These are phyloP conservation scores for Primulina tabacum DNA, from an alignment of 257 asterid species.

Conservation along the genomic window DNA sequence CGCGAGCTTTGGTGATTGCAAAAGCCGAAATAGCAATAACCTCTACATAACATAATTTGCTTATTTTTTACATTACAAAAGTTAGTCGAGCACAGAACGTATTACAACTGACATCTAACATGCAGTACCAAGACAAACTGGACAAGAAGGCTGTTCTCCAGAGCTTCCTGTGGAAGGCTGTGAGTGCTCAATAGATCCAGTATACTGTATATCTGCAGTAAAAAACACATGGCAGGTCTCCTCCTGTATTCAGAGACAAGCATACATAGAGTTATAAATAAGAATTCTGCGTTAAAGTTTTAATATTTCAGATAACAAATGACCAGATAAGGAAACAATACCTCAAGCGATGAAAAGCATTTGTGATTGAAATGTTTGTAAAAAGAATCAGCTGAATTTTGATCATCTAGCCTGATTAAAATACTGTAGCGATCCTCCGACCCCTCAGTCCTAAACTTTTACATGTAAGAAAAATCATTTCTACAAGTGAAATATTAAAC, in stretches of 20 bases:
- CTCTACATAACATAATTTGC: background rate
- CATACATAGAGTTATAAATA: constrained; percentile 16
- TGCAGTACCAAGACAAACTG: constrained; percentile 90
- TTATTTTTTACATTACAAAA: constrained; percentile 1
- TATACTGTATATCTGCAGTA: constrained; percentile 74
- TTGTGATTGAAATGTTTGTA: constrained; percentile 69
- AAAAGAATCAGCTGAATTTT: constrained; percentile 73
- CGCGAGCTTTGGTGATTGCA: constrained; percentile 10
- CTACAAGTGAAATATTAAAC: constrained; percentile 15
- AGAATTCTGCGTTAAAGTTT: constrained; percentile 6
- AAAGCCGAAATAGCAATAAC: constrained; percentile 17
- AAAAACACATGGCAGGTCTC: constrained; percentile 68
- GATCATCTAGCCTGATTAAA: constrained; percentile 74
- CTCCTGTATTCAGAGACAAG: constrained; percentile 45
- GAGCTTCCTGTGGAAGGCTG: constrained; percentile 67
- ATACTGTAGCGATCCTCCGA: constrained; percentile 75
- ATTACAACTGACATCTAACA: background rate
- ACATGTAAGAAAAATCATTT: constrained; percentile 25
- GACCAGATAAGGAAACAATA: constrained; percentile 24
- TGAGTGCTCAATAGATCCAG: constrained; percentile 82
- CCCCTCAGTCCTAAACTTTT: constrained; percentile 66
- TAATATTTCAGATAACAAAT: constrained; percentile 9
- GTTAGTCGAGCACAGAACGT: constrained; percentile 12
- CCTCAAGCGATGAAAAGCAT: constrained; percentile 87
- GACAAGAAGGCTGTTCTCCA: constrained; percentile 80